Evolutionary conservation across 2,329 filamentous ascomycete genomes (phyloP).

Genomic region (Diaporthe citri): DNA sequence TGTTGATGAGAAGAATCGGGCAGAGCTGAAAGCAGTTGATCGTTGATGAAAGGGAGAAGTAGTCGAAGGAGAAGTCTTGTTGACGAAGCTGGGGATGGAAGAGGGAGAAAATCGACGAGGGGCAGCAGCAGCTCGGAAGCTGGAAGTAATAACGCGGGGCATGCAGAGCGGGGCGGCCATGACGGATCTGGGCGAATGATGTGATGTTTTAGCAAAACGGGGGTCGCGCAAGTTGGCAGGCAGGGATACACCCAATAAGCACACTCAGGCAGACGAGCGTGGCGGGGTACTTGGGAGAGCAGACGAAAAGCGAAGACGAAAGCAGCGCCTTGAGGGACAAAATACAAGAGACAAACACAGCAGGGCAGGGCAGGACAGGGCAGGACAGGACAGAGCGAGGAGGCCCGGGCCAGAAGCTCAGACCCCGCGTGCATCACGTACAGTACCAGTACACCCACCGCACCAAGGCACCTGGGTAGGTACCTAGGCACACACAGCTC

Average conservation of each 20-base stretch:
- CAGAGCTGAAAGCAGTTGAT: conserved; percentile 49
- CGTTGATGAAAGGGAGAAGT: conserved; percentile 52
- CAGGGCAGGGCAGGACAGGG: neutral
- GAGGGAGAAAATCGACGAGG: conserved; percentile 52
- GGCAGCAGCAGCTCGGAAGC: conserved; percentile 49
- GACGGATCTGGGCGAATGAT: conserved; percentile 42
- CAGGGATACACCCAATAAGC: conserved; percentile 41
- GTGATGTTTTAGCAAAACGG: conserved; percentile 40
- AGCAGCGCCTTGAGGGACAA: neutral
- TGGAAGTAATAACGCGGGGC: conserved; percentile 45
- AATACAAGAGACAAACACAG: neutral
- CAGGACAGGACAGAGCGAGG: neutral
- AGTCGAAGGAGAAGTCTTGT: conserved; percentile 48
- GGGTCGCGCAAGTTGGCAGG: conserved; percentile 31
- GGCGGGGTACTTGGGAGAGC: conserved; percentile 19
- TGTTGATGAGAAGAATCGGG: conserved; percentile 52
- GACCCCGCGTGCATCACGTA: conserved; percentile 3
- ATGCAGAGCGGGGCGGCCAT: conserved; percentile 53
- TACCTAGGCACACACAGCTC: neutral
- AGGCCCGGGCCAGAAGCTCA: neutral
- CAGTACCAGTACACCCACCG: neutral
- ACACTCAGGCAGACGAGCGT: conserved; percentile 31
- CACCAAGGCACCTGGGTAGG: neutral
- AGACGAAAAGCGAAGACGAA: conserved; percentile 16
- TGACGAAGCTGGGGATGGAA: conserved; percentile 47